Conservation (phyloP, 2,329 filamentous ascomycete genomes). For the Ophiostoma sp. region DNA sequence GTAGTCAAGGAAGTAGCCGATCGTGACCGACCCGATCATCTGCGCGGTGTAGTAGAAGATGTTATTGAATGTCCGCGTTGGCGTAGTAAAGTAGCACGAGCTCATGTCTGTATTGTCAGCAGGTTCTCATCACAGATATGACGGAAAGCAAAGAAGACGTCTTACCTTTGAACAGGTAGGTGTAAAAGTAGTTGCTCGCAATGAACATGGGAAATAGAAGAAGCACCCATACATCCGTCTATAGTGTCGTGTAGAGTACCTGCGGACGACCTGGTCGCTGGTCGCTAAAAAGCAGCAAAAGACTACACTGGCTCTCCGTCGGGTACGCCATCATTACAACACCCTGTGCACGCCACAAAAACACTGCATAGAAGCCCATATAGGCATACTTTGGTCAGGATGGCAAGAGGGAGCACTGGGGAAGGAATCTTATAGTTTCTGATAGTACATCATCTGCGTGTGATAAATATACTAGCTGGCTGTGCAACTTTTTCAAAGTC, state of each 20-base stretch:
- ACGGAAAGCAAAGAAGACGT: not conserved
- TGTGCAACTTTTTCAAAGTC: no score
- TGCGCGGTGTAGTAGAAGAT: conserved; percentile 21
- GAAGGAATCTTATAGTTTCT: not conserved
- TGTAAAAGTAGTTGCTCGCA: conserved; percentile 77
- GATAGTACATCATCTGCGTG: no score
- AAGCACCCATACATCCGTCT: conserved; percentile 8
- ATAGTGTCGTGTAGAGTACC: conserved; percentile 19
- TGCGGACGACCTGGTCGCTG: conserved; percentile 19
- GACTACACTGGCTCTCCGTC: no score
- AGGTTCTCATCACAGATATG: not conserved
- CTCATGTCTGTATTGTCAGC: conserved; percentile 11
- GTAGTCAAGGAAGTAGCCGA: conserved; percentile 21
- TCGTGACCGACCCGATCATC: conserved; percentile 19
- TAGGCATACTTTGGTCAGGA: conserved; percentile 26
- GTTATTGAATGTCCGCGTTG: conserved; percentile 22
- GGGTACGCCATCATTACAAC: no score
- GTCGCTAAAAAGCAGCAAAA: conserved; percentile 26
- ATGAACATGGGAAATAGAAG: conserved; percentile 63
- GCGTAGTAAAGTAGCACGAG: conserved; percentile 16
- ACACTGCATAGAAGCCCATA: no score
- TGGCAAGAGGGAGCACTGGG: conserved; percentile 22
- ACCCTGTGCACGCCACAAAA: no score
- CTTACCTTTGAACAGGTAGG: conserved; percentile 59
- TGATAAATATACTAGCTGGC: no score